A percentile compares a stretch with the other conserved stretches of the same genome.
phyloP scores from a whole-genome alignment of 2,329 filamentous ascomycete species.

The Epichloe gansuensis region DNA sequence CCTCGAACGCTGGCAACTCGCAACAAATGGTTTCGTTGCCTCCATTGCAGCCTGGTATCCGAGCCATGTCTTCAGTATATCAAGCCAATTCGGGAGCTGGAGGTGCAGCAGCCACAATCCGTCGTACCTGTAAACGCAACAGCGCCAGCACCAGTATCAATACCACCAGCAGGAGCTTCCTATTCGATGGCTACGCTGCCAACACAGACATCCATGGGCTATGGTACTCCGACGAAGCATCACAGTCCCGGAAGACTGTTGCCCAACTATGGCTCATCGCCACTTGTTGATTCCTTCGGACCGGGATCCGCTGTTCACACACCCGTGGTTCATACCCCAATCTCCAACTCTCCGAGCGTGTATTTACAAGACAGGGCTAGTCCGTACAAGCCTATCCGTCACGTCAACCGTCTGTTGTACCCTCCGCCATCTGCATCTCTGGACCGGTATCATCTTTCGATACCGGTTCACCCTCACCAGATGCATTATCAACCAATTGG shows the following conservation, averaged over 20 bases:
- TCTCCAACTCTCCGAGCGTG: constrained; percentile 72
- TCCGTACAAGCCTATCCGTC: constrained; percentile 81
- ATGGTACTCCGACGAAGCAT: constrained; percentile 40
- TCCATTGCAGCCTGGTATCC: constrained; percentile 45
- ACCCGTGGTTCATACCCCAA: constrained; percentile 46
- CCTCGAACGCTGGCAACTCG: constrained; percentile 23
- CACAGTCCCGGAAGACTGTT: constrained; percentile 39
- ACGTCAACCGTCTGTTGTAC: constrained; percentile 82
- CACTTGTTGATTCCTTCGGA: constrained; percentile 49
- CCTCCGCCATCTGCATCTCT: constrained; percentile 72
- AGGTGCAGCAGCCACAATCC: constrained; percentile 26
- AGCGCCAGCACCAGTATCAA: constrained; percentile 12
- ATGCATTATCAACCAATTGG: constrained; percentile 78
- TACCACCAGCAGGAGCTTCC: constrained; percentile 4
- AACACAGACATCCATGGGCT: constrained; percentile 24
- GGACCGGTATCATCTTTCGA: constrained; percentile 54
- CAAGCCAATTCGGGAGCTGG: constrained; percentile 34
- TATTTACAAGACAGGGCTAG: constrained; percentile 83
- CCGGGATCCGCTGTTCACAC: constrained; percentile 42
- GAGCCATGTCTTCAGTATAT: constrained; percentile 71
- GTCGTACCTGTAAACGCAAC: constrained; percentile 14
- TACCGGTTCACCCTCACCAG: constrained; percentile 50
- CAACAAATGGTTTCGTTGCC: constrained; percentile 42
- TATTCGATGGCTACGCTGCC: constrained; percentile 13
- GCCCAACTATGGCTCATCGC: constrained; percentile 45